These are phyloP conservation scores for Chondrus crispus DNA, from an alignment of 23 red algal species.

Conservation along the genomic window DNA sequence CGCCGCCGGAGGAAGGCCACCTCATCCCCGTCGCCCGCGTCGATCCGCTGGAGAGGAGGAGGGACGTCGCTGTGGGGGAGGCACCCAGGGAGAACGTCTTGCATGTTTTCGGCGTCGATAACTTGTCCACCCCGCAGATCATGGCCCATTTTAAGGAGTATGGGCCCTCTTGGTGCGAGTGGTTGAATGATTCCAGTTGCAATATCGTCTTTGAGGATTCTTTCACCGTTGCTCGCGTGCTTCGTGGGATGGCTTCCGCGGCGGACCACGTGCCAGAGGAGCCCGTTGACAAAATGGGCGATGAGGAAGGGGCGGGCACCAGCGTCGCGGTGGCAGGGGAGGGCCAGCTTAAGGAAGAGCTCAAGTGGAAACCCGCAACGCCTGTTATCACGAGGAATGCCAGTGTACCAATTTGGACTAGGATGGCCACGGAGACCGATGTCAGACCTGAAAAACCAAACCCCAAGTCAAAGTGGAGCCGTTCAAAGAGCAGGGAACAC, in stretches of 20 bases:
- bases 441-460: constrained; percentile 49
- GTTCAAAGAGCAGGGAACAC: background rate
- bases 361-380: constrained; percentile 21
- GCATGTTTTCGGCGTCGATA: constrained; percentile 67
- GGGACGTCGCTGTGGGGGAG: constrained; percentile 45
- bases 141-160: constrained; percentile 45
- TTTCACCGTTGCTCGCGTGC: constrained; percentile 17
- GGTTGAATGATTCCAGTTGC: constrained; percentile 64
- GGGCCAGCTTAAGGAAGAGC: background rate
- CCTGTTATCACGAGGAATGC: constrained; percentile 2
- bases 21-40: background rate
- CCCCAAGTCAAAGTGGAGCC: constrained; percentile 51
- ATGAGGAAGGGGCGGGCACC: constrained; percentile 8
- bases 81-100: constrained; percentile 9
- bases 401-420: constrained; percentile 38
- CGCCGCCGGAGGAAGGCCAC: background rate
- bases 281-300: constrained; percentile 14
- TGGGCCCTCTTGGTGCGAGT: constrained; percentile 62
- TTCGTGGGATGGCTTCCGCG: constrained; percentile 10
- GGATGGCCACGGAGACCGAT: constrained; percentile 53
- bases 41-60: constrained; percentile 22
- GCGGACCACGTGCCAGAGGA: background rate
- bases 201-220: constrained; percentile 60
- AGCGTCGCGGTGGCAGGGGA: constrained; percentile 16
- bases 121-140: constrained; percentile 34